Evolutionary conservation across 495 filamentous ascomycete genomes (phyloP).

Genomic region (Jackrogersella minutella): DNA sequence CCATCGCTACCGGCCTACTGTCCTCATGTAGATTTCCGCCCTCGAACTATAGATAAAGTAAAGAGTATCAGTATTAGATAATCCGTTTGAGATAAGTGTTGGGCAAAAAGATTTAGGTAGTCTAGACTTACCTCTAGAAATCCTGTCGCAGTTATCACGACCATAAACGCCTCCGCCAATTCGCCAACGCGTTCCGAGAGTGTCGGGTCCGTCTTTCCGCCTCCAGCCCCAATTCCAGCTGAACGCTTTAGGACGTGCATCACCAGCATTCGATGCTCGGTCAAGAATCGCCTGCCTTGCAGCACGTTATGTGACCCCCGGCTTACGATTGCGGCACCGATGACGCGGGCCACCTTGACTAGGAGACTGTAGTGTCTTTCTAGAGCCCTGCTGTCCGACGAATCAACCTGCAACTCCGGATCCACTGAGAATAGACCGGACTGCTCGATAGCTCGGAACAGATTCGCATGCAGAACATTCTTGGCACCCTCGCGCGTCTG

Average conservation of each 20-base stretch:
- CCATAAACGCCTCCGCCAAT: constrained; percentile 64
- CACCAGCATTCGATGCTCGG: constrained; percentile 79
- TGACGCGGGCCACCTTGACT: constrained; percentile 79
- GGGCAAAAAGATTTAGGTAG: neutral
- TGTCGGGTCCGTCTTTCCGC: constrained; percentile 40
- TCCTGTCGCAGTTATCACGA: constrained; percentile 65
- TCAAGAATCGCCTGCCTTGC: constrained; percentile 77
- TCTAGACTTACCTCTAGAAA: constrained; percentile 63
- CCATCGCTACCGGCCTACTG: constrained; percentile 16
- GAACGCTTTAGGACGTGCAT: constrained; percentile 91
- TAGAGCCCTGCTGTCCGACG: constrained; percentile 69
- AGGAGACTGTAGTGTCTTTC: constrained; percentile 85
- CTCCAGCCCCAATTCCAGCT: constrained; percentile 73
- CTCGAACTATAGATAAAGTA: constrained; percentile 50
- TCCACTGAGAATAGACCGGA: constrained; percentile 88
- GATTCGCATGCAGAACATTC: constrained; percentile 81
- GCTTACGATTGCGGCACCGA: constrained; percentile 78
- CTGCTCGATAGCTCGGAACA: constrained; percentile 83
- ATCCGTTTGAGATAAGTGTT: neutral
- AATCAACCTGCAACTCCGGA: constrained; percentile 77
- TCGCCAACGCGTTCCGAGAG: constrained; percentile 61
- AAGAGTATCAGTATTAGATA: neutral
- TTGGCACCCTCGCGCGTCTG: constrained; percentile 81
- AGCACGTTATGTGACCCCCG: constrained; percentile 83
- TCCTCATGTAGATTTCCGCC: constrained; percentile 44